Conservation (phyloP, 1,139 yeast species). For the Yarrowia galli region DNA sequence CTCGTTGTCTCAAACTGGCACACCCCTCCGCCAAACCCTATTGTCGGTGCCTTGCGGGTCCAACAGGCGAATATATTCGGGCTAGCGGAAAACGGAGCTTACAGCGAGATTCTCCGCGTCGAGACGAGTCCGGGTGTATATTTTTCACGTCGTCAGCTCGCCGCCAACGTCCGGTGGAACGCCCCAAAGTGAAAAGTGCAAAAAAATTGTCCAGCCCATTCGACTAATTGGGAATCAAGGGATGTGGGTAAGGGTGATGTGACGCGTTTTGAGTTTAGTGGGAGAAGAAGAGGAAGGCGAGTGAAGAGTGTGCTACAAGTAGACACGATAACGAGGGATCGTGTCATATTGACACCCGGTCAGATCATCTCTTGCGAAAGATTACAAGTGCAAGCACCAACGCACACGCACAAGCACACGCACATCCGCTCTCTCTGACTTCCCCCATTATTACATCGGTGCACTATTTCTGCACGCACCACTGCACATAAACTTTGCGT, state of each 20-base stretch:
- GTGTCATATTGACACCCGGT: too few relatives aligned
- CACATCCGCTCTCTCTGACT: too few relatives aligned
- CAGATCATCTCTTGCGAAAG: not conserved
- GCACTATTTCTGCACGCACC: too few relatives aligned
- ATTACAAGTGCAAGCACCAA: not conserved
- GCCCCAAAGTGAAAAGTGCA: not conserved
- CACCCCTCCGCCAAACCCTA: slow-evolving; percentile 21
- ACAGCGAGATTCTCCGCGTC: not conserved
- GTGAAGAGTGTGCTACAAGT: too few relatives aligned
- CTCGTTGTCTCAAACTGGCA: slow-evolving; percentile 21
- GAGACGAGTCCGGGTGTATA: not conserved
- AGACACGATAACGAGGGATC: too few relatives aligned
- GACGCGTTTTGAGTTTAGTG: slow-evolving; percentile 29
- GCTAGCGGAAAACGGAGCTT: not conserved
- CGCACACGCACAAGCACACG: not conserved
- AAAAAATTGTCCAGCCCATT: slow-evolving; percentile 31
- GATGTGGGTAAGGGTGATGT: slow-evolving; percentile 36
- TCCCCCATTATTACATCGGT: too few relatives aligned
- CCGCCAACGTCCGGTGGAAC: not conserved
- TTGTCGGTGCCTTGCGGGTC: not conserved
- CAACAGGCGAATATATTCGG: not conserved
- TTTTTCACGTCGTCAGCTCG: not conserved
- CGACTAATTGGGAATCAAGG: slow-evolving; percentile 27
- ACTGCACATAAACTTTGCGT: too few relatives aligned
- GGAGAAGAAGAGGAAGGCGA: not conserved